Base-by-base conservation (phyloP, 805 yeast genomes). In the Suhomyces vadensis region DNA sequence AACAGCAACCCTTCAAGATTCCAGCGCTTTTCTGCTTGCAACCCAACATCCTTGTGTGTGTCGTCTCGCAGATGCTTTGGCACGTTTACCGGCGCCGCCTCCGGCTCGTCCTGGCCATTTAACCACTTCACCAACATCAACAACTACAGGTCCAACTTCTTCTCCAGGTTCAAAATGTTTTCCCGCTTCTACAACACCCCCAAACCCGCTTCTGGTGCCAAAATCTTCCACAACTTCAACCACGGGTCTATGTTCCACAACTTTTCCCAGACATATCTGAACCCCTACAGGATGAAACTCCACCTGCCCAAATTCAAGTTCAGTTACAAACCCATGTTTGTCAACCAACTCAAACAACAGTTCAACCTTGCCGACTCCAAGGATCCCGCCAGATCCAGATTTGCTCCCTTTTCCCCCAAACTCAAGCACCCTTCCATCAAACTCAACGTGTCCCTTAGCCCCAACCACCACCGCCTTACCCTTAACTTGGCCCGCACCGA, bases 371-470 rank as follows among this genome's bases (percentile, higher is more conserved):
- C 31, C 10, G 19, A 35, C 23, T 31, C 35, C 21, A 40, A 42
- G 16, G 27, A 42, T 14, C 8, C 31, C 20, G 38, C 40, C 24
- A 31, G 17, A 20, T n/a, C 17, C 23, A 20, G 39, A 23, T 25
- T 24, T 14, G 26, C 41, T n/a, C 41, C 41, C 1, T 31, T 31
- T 9, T n/a, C 35, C 9, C 31, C 45, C 23, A 35, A 36, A 11
- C 31, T 11, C 13, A 37, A 36, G 11, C 45, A 44, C 37, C 44
- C 39, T 35, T 21, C 48, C 14, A 46, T 64, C 33, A 53, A 67
- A 33, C 53, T 65, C 36, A 62, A 65, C 48, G 35, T 64, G 6
- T 61, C 66, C 43, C 55, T 64, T 47, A 53, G 65, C 6, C 56
- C 65, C 22, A 44, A 50, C 20, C 45, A 52, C 41, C 60, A 60